Percentiles rank a stretch among this genome's conserved stretches.
Conservation (phyloP, 768 basidiomycete species). For the Austroboletus eburneus region DNA sequence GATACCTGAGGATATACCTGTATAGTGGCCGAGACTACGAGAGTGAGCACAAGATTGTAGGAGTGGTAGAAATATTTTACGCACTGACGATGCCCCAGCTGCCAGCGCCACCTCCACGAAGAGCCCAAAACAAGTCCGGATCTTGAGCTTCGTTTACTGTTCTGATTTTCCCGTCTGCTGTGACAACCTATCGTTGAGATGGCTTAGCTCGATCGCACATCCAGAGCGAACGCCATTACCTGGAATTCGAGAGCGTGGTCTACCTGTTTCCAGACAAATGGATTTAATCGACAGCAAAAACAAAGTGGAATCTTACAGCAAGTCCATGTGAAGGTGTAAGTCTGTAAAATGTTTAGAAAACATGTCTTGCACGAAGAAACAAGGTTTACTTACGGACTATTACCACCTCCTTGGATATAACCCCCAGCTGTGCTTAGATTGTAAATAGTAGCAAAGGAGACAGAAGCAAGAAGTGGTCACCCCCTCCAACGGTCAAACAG, state of each 20-base stretch:
- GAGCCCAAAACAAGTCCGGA: slow-evolving; percentile 50
- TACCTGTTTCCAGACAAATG: slow-evolving; percentile 25
- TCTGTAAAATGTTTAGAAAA: not conserved
- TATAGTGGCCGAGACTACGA: slow-evolving; percentile 18
- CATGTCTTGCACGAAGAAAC: not conserved
- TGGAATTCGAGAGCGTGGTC: slow-evolving; percentile 45
- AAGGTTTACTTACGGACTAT: slow-evolving; percentile 26
- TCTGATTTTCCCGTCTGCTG: slow-evolving; percentile 36
- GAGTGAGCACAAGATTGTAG: not conserved
- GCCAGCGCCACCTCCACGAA: slow-evolving; percentile 51
- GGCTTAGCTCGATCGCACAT: not conserved
- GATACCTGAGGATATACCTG: slow-evolving; percentile 6
- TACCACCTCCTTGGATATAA: slow-evolving; percentile 48
- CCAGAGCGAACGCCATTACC: slow-evolving; percentile 2
- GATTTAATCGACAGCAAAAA: not conserved
- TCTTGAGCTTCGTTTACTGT: slow-evolving; percentile 40
- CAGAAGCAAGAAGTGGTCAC: not conserved
- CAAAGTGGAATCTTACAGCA: slow-evolving; percentile 22
- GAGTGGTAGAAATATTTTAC: not conserved
- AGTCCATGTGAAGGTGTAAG: slow-evolving; percentile 42
- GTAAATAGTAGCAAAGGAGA: not conserved
- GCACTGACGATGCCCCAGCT: slow-evolving; percentile 43
- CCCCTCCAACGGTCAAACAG: slow-evolving; percentile 21
- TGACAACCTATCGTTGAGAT: slow-evolving; percentile 29
- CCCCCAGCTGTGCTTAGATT: slow-evolving; percentile 37